Percentiles rank a stretch among this genome's conserved stretches.
Evolutionary conservation across 1,139 yeast species (phyloP).

Genomic region (Scheffersomyces cryptocercus): DNA sequence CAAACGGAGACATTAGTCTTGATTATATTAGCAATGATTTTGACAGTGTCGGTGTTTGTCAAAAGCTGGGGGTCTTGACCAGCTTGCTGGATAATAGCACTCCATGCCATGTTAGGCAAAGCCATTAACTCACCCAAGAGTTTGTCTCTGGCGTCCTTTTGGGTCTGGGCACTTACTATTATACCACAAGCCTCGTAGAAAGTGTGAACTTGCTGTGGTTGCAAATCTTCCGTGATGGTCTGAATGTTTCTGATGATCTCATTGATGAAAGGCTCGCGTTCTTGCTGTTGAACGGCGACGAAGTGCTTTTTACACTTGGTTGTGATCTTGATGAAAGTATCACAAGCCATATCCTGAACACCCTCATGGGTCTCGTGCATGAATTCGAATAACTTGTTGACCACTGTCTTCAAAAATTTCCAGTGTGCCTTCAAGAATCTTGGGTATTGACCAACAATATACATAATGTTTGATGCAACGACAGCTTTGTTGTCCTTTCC

Average conservation of each 20-base stretch:
- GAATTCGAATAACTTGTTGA: constrained; percentile 91
- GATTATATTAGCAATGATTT: constrained; percentile 87
- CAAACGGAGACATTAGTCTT: constrained; percentile 96
- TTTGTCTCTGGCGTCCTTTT: constrained; percentile 65
- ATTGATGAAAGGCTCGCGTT: constrained; percentile 88
- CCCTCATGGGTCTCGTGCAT: constrained; percentile 99
- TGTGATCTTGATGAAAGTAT: constrained; percentile 93
- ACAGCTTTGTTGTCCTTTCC: constrained; percentile 99
- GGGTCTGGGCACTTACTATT: constrained; percentile 80
- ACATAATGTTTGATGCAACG: constrained; percentile 98
- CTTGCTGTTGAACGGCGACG: constrained; percentile 83
- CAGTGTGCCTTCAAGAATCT: constrained; percentile 96
- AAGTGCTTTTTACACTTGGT: constrained; percentile 94
- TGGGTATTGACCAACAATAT: constrained; percentile 98
- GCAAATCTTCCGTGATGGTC: constrained; percentile 85
- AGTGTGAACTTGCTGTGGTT: constrained; percentile 97
- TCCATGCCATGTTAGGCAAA: constrained; percentile 94
- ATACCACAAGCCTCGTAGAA: constrained; percentile 98
- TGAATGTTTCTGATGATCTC: constrained; percentile 85
- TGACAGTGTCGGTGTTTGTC: constrained; percentile 83
- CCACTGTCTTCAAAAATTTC: constrained; percentile 95
- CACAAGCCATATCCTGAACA: constrained; percentile 99
- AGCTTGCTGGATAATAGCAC: constrained; percentile 84
- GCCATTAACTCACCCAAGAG: constrained; percentile 80
- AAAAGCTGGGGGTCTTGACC: constrained; percentile 83